Percentiles rank a stretch among this genome's conserved stretches.
These are phyloP conservation scores for Musa itinerans DNA, from an alignment of 176 grass and related monocot genomes.

Conservation along the genomic window DNA sequence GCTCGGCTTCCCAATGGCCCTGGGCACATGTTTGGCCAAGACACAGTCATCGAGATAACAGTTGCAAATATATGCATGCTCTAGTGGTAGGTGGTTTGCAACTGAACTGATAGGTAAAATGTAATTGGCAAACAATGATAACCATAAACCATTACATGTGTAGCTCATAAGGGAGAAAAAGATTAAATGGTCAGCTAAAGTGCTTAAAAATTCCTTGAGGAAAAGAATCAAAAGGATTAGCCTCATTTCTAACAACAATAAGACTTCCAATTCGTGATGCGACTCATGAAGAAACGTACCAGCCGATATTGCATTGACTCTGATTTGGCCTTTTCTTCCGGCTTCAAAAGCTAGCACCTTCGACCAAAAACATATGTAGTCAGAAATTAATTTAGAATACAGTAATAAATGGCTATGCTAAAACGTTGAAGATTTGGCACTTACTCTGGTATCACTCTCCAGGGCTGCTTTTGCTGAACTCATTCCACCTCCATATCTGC, in stretches of 20 bases:
- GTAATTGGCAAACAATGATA: no score
- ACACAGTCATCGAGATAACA: no score
- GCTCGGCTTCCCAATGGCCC: slow-evolving; percentile 77
- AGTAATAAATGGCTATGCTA: background rate
- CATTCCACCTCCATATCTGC: slow-evolving; percentile 81
- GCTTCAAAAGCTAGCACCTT: slow-evolving; percentile 80
- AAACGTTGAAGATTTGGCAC: background rate
- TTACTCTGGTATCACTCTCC: slow-evolving; percentile 81
- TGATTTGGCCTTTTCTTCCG: slow-evolving; percentile 59
- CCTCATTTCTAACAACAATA: background rate
- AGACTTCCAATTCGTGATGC: no score
- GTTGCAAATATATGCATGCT: background rate
- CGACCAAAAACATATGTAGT: background rate
- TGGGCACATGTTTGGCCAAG: background rate
- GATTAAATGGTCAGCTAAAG: background rate
- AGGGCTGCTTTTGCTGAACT: slow-evolving; percentile 91
- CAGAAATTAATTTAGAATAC: background rate
- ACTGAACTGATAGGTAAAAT: background rate
- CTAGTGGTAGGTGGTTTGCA: background rate
- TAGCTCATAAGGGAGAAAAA: no score
- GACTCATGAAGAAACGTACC: slow-evolving; percentile 19
- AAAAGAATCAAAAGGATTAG: background rate
- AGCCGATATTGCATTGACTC: slow-evolving; percentile 91
- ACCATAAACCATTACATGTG: no score
- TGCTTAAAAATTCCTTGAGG: background rate